Percentiles rank a stretch among this genome's conserved stretches.
Conservation (phyloP, 2,329 filamentous ascomycete species). For the Elsinoe fawcettii region DNA sequence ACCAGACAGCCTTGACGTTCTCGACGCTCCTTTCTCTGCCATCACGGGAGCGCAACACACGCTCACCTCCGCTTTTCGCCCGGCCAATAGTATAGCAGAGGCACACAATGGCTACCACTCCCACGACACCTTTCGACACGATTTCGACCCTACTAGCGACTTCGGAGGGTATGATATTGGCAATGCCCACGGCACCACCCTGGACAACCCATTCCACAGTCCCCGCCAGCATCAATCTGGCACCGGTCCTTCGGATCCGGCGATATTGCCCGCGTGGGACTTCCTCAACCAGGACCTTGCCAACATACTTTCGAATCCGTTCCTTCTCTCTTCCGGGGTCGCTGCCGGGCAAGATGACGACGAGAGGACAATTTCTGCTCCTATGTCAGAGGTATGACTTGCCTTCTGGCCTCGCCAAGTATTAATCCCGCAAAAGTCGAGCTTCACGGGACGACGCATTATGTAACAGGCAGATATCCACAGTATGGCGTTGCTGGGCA, state of each 20-base stretch:
- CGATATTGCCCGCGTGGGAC: slow-evolving; percentile 18
- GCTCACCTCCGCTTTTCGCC: not conserved
- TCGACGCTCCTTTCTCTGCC: slow-evolving; percentile 19
- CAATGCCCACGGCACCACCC: not conserved
- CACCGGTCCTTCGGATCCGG: slow-evolving; percentile 13
- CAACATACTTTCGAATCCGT: slow-evolving; percentile 21
- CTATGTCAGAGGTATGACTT: slow-evolving; percentile 17
- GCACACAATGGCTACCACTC: not conserved
- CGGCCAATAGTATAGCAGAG: not conserved
- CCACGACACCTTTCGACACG: not conserved
- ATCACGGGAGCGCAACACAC: not conserved
- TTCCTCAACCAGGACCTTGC: slow-evolving; percentile 17
- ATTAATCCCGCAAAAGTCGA: not conserved
- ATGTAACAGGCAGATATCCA: not conserved
- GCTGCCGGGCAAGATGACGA: slow-evolving; percentile 24
- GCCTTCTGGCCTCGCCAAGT: not conserved
- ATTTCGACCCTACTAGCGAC: not conserved
- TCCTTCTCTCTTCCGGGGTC: slow-evolving; percentile 23
- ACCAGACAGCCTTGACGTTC: slow-evolving; percentile 17
- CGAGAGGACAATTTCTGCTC: slow-evolving; percentile 26
- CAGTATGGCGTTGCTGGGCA: slow-evolving; percentile 2
- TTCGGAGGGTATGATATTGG: not conserved
- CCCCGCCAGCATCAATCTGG: slow-evolving; percentile 16
- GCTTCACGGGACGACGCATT: not conserved
- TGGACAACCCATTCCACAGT: slow-evolving; percentile 9